These are phyloP conservation scores for Saccharomyces pastorianus DNA, from an alignment of 1,139 yeast species.

Conservation along the genomic window DNA sequence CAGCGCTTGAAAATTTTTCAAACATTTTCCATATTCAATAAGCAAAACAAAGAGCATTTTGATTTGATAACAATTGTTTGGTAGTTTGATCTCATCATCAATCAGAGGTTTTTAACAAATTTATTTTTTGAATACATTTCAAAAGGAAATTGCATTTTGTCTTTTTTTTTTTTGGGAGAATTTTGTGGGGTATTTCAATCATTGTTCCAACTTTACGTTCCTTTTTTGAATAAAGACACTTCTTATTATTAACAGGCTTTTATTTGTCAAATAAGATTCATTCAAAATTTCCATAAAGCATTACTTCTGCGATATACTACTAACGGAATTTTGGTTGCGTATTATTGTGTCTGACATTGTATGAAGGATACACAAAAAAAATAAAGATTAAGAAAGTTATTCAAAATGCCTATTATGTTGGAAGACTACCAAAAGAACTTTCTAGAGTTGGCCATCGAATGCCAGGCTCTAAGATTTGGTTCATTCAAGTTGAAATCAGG, in stretches of 20 bases:
- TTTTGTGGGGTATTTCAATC: not conserved
- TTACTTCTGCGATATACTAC: constrained; percentile 2
- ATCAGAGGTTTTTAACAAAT: not conserved
- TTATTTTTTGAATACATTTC: not conserved
- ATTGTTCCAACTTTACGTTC: not conserved
- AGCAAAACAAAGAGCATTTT: not conserved
- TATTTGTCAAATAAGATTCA: not conserved
- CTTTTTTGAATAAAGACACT: not conserved
- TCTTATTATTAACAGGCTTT: not conserved
- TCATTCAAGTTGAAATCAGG: constrained; percentile 86
- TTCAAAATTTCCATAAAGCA: not conserved
- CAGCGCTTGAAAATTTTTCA: not conserved
- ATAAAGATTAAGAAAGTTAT: not conserved
- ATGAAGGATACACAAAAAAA: not conserved
- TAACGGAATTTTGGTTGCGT: not conserved
- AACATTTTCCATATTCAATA: not conserved
- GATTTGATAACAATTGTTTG: not conserved
- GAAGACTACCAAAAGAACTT: constrained; percentile 56
- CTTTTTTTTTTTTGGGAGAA: not conserved
- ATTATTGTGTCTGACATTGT: not conserved
- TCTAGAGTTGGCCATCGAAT: constrained; percentile 71
- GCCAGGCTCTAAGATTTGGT: constrained; percentile 80
- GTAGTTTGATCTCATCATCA: not conserved
- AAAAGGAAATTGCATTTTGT: not conserved
- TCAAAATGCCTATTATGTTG: constrained; percentile 24